These are phyloP conservation scores for Dryadomyces sulphureus DNA, from an alignment of 2,329 filamentous ascomycete species.

Conservation along the genomic window DNA sequence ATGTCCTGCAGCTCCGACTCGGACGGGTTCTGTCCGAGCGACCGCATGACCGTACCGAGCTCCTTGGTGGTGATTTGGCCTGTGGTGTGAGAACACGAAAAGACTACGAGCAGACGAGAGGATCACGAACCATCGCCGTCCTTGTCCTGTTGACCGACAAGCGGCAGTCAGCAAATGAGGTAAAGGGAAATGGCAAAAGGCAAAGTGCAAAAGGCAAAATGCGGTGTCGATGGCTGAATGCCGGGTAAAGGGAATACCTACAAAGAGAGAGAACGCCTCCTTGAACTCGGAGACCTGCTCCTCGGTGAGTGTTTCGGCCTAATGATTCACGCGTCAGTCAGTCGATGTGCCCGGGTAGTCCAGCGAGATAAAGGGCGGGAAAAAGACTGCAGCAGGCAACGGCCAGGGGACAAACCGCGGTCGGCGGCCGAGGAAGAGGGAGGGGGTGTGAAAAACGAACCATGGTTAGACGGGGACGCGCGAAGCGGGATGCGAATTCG, in stretches of 20 bases:
- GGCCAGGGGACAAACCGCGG: neutral
- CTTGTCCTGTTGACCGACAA: conserved; percentile 12
- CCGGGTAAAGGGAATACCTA: conserved; percentile 38
- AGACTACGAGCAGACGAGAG: neutral
- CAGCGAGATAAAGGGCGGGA: neutral
- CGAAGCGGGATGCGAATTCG: neutral
- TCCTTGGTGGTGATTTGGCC: conserved; percentile 89
- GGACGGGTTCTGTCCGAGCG: conserved; percentile 76
- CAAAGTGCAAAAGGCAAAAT: neutral
- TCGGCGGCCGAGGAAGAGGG: neutral
- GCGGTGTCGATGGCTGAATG: neutral
- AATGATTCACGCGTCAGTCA: conserved; percentile 9
- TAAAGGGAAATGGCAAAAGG: neutral
- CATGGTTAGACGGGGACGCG: neutral
- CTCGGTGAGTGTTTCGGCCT: conserved; percentile 98
- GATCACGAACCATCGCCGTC: conserved; percentile 15
- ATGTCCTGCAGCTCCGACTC: conserved; percentile 85
- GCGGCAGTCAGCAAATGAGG: neutral
- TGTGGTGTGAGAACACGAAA: conserved; percentile 20
- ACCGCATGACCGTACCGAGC: conserved; percentile 81
- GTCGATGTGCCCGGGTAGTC: neutral
- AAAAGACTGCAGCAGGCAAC: neutral
- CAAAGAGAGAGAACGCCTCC: conserved; percentile 99
- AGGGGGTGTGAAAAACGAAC: neutral
- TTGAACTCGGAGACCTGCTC: conserved; percentile 99